Base-by-base conservation (phyloP, 2,329 filamentous ascomycete species). In the Cercospora citrullina region DNA sequence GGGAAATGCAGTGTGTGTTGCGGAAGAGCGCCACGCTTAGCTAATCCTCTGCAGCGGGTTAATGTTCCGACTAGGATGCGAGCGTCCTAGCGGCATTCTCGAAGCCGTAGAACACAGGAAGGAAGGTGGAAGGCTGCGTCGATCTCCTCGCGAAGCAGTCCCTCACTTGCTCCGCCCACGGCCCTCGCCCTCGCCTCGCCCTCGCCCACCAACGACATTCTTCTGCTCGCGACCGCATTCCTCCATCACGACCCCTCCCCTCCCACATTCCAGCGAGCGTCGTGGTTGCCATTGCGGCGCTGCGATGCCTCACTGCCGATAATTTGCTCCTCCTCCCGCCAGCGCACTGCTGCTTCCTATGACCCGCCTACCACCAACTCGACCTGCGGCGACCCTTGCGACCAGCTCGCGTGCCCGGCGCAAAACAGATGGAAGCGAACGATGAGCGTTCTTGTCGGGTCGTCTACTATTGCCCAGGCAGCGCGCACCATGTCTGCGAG, bases 401-500 rank as follows among this genome's bases (percentile, higher is more conserved):
- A 58, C 51, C 62, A 33, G 63, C 55, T 51, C 63, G 53, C 55
- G 57, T 60, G 39, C 63, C 31, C 63, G 55, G 61, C 68, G 68
- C 65, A 67, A 58, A 66, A 66, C 72, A 70, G 69, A 77, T 77
- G 75, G 76, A 77, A 75, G 75, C 72, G 69, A 51, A 66, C 63
- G 65, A 66, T n/a, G 69, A 69, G 60, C 69, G 68, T 64, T 67
- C 68, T 63, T 77, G 75, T 71, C 74, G 73, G 68, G 74, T 76
- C 58, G 69, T 78, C 68, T 78, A 78, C 68, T 74, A 73, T 66
- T 76, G 75, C 72, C 71, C 72, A 48, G 72, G 68, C 63, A 64
- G 61, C 53, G 62, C 71, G 48, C 59, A 71, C 53, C 68, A 74
- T 28, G 48, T 75, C 14, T 72, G 71, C 57, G 71, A 74, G 53